These are phyloP conservation scores for Dendrostoma leiphaemia DNA, from an alignment of 2,329 filamentous ascomycete species.

Conservation along the genomic window DNA sequence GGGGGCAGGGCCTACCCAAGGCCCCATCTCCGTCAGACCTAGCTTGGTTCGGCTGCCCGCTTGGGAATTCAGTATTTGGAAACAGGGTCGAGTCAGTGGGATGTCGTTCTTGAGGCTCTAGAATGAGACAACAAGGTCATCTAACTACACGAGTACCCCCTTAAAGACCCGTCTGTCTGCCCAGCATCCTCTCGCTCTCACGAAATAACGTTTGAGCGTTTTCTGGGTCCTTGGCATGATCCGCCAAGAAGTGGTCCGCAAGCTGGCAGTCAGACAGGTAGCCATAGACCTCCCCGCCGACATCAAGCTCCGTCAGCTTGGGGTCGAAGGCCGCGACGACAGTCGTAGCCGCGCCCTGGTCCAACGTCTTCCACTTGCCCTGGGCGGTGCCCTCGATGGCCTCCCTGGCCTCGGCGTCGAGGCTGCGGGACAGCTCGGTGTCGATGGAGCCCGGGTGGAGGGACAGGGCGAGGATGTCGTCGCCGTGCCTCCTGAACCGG, in stretches of 20 bases:
- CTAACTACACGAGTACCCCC: no score
- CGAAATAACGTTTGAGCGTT: constrained; percentile 12
- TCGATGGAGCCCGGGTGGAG: constrained; percentile 15
- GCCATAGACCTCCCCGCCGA: constrained; percentile 18
- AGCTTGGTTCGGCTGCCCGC: no score
- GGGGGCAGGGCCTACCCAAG: no score
- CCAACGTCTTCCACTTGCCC: constrained; percentile 33
- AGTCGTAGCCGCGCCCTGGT: constrained; percentile 38
- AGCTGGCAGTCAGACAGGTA: constrained; percentile 12
- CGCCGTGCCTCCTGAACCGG: constrained; percentile 27
- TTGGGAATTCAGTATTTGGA: no score
- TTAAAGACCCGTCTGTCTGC: constrained; percentile 7
- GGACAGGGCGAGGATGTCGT: constrained; percentile 10
- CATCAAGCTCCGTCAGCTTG: constrained; percentile 24
- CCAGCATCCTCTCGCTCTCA: constrained; percentile 16
- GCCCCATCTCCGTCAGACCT: no score
- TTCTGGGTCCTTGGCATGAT: constrained; percentile 8
- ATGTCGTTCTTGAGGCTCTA: no score
- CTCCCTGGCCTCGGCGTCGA: constrained; percentile 23
- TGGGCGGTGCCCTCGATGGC: constrained; percentile 26
- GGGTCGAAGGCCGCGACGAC: constrained; percentile 42
- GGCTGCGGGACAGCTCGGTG: constrained; percentile 25
- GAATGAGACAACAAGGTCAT: no score
- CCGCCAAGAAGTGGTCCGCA: constrained; percentile 6
- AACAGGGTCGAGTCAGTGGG: no score